Base-by-base conservation (phyloP, 306 rosid genomes). In the Glycine latifolia region DNA sequence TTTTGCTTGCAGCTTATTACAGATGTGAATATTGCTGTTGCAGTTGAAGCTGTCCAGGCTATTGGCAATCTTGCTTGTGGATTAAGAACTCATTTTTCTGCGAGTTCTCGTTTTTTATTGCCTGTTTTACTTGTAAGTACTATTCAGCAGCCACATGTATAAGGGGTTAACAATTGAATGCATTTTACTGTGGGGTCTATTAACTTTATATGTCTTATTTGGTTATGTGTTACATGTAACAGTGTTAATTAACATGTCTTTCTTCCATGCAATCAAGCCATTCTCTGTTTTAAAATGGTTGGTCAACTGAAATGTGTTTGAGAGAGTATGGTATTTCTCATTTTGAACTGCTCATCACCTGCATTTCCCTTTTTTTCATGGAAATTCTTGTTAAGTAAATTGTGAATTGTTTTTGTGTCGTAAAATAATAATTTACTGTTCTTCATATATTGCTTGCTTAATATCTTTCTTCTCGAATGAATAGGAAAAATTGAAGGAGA, bases 1-100 rank as follows among this genome's bases (percentile, higher is more conserved):
- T 81, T 35, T 76, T 82, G 47, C 70, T 20, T 81, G 91, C 97
- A 96, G 99, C 97, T 96, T 47, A 88, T 96, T 83, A 92, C 99
- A 31, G 99, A 96, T 81, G 99, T 96, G 83, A 96, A 96, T 88
- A 96, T 96, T 53, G 99, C 99, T 71, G 99, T 96, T 83, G 98
- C 99, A 68, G 98, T 96, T 88, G 99, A 96, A 87, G 97, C 99
- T 60, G 76, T 96, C 81, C 99, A 94, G 92, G 99, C 99, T 81
- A 79, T 96, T 82, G 97, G 99, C 83, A 96, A 94, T 82, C 98
- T 96, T 87, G 95, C 98, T 71, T 86, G 90, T 76, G 99, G 99
- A 59, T 86, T 96, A 77, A 89, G 99, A 79, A 89, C 93, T 48
- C 83, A 96, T 79, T 96, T 96, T 87, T 94, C 99, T 76, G 94